Conservation (phyloP, 2,329 filamentous ascomycete species). For the Paraphoma sp. region DNA sequence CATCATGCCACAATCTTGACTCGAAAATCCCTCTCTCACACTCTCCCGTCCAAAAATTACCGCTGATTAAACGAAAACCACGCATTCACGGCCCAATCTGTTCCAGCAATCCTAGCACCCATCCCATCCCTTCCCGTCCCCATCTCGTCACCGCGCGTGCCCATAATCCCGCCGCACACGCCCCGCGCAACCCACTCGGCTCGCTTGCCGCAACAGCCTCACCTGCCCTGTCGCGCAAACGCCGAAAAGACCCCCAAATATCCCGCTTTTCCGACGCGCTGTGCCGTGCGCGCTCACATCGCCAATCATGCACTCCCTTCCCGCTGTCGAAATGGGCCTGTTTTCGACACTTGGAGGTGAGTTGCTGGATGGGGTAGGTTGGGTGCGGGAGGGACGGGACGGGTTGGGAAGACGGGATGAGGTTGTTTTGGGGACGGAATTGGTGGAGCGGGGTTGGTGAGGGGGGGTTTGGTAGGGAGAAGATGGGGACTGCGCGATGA, state of each 20-base stretch:
- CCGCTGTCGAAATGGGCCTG: slow-evolving; percentile 13
- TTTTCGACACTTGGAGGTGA: background rate
- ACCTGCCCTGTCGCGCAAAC: background rate
- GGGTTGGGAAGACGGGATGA: background rate
- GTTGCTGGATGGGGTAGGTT: slow-evolving; percentile 7
- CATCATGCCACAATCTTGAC: background rate
- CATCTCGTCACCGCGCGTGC: background rate
- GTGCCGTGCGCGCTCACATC: background rate
- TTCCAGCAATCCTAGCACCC: background rate
- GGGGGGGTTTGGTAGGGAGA: too few relatives aligned
- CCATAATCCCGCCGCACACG: background rate
- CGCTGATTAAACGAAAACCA: background rate
- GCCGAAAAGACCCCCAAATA: background rate
- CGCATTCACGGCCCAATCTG: background rate
- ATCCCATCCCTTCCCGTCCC: background rate
- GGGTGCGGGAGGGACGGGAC: background rate
- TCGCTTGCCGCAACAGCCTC: background rate
- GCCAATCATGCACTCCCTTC: slow-evolving; percentile 7
- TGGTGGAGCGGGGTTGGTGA: background rate
- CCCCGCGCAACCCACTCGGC: background rate
- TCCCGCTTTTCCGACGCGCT: background rate
- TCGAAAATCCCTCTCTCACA: too few relatives aligned
- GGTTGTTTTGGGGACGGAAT: too few relatives aligned
- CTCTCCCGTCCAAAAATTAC: background rate
- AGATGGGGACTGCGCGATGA: too few relatives aligned